Conservation (phyloP, 2,329 filamentous ascomycete genomes). For the Kalaharituber pfeilii region DNA sequence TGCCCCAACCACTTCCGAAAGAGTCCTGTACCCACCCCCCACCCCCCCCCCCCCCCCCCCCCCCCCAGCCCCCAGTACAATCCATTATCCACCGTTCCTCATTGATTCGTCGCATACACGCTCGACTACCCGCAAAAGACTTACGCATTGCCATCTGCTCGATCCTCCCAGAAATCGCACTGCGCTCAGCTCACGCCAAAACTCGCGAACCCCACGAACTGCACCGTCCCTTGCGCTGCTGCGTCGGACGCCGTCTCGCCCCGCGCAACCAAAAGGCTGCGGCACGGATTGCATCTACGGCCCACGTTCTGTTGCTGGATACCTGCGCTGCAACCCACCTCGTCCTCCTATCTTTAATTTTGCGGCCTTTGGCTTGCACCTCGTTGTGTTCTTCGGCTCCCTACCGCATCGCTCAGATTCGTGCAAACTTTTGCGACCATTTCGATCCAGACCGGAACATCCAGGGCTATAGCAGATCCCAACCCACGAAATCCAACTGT, state of each 20-base stretch:
- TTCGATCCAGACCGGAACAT: not conserved
- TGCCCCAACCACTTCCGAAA: too few relatives aligned
- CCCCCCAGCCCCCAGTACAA: not conserved
- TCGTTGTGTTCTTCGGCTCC: not conserved
- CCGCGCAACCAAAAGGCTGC: too few relatives aligned
- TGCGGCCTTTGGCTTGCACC: too few relatives aligned
- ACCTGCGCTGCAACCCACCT: not conserved
- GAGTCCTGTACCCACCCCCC: not conserved
- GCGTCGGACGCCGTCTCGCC: too few relatives aligned
- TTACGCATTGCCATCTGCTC: too few relatives aligned
- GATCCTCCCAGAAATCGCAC: too few relatives aligned
- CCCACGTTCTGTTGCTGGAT: not conserved
- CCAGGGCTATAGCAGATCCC: not conserved
- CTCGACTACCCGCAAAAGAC: too few relatives aligned
- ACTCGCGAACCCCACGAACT: too few relatives aligned
- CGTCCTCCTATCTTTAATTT: too few relatives aligned
- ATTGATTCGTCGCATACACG: not conserved
- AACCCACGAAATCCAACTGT: not conserved
- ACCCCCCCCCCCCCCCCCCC: constrained; percentile 2
- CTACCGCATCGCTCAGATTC: not conserved
- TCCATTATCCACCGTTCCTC: constrained; percentile 8
- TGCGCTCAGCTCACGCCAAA: too few relatives aligned
- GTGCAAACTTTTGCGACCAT: not conserved
- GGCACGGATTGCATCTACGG: too few relatives aligned
- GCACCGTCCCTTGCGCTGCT: too few relatives aligned